Evolutionary conservation across 2,329 filamentous ascomycete species (phyloP).

Genomic region (Fusarium lyarnte): DNA sequence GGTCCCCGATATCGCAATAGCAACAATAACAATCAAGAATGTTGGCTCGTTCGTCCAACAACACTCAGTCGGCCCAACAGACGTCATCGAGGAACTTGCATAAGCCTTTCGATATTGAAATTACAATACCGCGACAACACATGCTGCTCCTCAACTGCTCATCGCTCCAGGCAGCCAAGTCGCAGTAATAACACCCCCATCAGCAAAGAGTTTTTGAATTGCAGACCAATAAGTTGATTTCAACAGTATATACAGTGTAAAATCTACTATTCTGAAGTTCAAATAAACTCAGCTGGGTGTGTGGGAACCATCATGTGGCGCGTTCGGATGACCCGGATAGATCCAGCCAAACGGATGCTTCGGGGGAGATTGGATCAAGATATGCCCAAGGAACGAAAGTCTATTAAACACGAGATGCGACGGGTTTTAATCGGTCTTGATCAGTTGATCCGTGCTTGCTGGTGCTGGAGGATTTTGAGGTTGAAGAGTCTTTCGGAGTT

Average conservation of each 20-base stretch:
- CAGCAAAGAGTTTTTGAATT: rapidly evolving
- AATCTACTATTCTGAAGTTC: background rate
- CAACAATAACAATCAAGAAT: background rate
- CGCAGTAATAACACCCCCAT: rapidly evolving
- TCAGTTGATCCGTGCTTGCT: background rate
- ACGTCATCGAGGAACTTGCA: rapidly evolving
- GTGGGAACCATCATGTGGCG: background rate
- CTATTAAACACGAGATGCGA: background rate
- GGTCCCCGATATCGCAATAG: background rate
- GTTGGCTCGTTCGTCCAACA: background rate
- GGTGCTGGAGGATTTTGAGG: background rate
- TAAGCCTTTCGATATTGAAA: background rate
- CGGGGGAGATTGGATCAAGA: background rate
- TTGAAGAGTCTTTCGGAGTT: too few relatives aligned
- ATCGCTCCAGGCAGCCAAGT: rapidly evolving
- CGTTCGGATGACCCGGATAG: background rate
- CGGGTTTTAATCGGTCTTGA: background rate
- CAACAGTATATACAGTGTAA: background rate
- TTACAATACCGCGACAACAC: background rate
- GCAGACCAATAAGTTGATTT: rapidly evolving
- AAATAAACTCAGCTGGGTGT: background rate
- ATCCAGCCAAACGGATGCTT: background rate
- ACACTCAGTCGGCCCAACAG: too few relatives aligned
- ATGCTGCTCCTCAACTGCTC: background rate
- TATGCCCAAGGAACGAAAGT: background rate